A percentile compares a stretch with the other conserved stretches of the same genome.
Conservation (phyloP, 441 rosid species). For the Hura crepitans region DNA sequence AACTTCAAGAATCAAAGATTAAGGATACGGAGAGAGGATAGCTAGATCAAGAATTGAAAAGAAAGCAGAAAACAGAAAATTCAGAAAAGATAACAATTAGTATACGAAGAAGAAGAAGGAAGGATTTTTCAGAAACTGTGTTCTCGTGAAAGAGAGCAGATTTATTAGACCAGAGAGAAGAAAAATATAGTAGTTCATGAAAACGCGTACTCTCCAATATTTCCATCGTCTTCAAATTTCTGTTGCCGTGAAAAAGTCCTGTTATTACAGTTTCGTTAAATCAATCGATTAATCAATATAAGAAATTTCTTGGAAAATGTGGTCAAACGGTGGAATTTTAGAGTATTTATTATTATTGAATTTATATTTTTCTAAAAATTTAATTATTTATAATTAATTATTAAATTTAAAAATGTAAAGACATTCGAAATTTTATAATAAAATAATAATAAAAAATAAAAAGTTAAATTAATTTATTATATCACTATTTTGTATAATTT, state of each 20-base stretch:
- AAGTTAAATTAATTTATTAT: no score
- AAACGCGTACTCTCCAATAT: slow-evolving; percentile 43
- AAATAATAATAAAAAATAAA: no score
- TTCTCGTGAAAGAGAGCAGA: slow-evolving; percentile 8
- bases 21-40: not conserved
- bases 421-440: no score
- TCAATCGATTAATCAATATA: no score
- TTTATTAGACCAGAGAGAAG: slow-evolving; percentile 16
- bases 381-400: no score
- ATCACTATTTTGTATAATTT: no score
- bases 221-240: not conserved
- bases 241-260: not conserved
- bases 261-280: no score
- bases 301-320: not conserved
- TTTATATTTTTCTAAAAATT: no score
- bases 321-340: no score
- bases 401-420: no score
- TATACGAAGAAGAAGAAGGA: slow-evolving; percentile 7
- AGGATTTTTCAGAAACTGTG: slow-evolving; percentile 21
- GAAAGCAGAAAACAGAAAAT: not conserved
- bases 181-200: not conserved
- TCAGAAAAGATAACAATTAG: not conserved
- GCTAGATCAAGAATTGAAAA: slow-evolving; percentile 9
- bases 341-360: no score
- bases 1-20: not conserved